Evolutionary conservation across 805 yeast species (phyloP).

Genomic region (Danielia reshetovae): DNA sequence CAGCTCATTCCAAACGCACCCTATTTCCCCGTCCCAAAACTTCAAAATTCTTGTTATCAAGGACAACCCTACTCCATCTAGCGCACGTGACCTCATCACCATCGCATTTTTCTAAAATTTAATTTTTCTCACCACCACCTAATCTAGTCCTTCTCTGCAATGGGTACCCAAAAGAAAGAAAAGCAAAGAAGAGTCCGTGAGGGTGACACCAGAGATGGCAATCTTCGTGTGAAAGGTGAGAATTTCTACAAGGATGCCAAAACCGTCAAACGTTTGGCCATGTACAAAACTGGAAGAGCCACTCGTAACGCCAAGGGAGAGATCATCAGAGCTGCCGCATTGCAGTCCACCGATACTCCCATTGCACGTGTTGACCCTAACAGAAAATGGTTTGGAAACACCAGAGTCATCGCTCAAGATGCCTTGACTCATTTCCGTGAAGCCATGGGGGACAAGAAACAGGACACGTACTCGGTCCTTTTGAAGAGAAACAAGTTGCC

Average conservation of each 20-base stretch:
- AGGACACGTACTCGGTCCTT: constrained; percentile 81
- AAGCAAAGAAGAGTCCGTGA: constrained; percentile 81
- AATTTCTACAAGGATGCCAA: constrained; percentile 94
- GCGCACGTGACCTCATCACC: constrained; percentile 3
- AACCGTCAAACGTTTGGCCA: constrained; percentile 80
- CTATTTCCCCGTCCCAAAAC: background rate
- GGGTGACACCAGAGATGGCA: constrained; percentile 80
- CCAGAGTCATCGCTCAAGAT: constrained; percentile 96
- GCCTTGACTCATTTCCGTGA: constrained; percentile 91
- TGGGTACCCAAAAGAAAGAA: constrained; percentile 96
- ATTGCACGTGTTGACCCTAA: constrained; percentile 93
- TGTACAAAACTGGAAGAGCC: constrained; percentile 92
- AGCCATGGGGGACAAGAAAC: constrained; percentile 81
- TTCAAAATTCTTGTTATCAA: background rate
- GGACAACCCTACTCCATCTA: background rate
- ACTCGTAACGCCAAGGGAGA: constrained; percentile 85
- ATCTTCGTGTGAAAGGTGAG: constrained; percentile 92
- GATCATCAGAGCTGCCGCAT: constrained; percentile 76
- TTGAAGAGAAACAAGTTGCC: constrained; percentile 89
- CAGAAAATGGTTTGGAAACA: constrained; percentile 96
- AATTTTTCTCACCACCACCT: constrained; percentile 1
- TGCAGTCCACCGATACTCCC: constrained; percentile 85
- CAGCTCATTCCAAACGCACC: too few relatives aligned
- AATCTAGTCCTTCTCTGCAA: constrained; percentile 21
- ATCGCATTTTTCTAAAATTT: constrained; percentile 5